A percentile compares a stretch with the other conserved stretches of the same genome.
Evolutionary conservation across 225 moss, liverwort and hornwort species (phyloP).

Genomic region (Polytrichum formosum): DNA sequence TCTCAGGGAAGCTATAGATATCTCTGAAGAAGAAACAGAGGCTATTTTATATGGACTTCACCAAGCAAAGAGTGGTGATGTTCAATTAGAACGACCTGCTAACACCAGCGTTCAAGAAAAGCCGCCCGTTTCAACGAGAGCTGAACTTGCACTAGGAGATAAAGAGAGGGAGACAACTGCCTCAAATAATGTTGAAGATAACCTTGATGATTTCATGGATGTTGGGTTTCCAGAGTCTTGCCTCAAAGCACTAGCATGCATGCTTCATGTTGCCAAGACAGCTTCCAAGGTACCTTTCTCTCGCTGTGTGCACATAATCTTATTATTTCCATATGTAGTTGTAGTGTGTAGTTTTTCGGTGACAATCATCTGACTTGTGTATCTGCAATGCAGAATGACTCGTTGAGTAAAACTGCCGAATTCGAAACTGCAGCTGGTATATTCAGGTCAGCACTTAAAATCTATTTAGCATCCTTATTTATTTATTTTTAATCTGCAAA

Average conservation of each 20-base stretch:
- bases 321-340: too few species aligned
- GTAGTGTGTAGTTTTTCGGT: too few species aligned
- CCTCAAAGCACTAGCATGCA: constrained; percentile 42
- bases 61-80: background rate
- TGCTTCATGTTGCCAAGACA: constrained; percentile 55
- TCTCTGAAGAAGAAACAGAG: constrained; percentile 6
- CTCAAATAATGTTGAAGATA: background rate
- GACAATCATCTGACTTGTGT: background rate
- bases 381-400: constrained; percentile 25
- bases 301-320: too few species aligned
- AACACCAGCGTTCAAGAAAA: constrained; percentile 12
- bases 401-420: constrained; percentile 23
- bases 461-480: background rate
- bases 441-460: constrained; percentile 32
- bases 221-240: constrained; percentile 33
- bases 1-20: constrained; percentile 23
- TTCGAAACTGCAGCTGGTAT: constrained; percentile 36
- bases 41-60: background rate
- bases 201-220: constrained; percentile 13
- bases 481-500: too few species aligned
- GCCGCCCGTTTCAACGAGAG: background rate
- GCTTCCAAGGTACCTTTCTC: constrained; percentile 34
- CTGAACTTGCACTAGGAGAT: background rate
- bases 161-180: constrained; percentile 12
- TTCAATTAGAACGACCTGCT: constrained; percentile 5